Base-by-base conservation (phyloP, 106 monocot species). In the Apostasia ramifera region DNA sequence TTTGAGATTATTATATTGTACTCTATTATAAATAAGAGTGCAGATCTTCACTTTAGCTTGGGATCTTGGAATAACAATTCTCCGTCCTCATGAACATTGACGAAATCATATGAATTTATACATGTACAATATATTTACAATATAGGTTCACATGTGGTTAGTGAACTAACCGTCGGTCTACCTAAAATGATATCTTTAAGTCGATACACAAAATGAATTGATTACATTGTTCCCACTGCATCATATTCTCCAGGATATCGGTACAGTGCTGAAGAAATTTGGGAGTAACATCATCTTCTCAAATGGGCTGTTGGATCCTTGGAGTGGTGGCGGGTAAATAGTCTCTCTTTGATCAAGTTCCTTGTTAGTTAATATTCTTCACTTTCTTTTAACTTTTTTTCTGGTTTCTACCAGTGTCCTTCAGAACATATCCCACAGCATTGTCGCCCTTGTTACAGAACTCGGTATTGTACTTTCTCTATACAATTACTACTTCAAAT, bases 231-330 rank as follows among this genome's bases (percentile, higher is more conserved):
- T 42, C 3, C 62, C 3, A 8, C 48, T 48, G 5, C 47, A 2
- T 47, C 47, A 48, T 15, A 3, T 78, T 56, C 9, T 81, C 42
- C 66, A 94, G 94, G 82, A 85, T 78, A 83, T 88, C 42, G 73
- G 46, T 63, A 76, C 58, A 7, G 71, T 74, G 1, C 70, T 94
- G 77, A 52, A 80, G 67, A 83, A 88, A 74, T 94, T 91, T 77
- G 91, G 94, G 56, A 94, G 94, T 59, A 94, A 94, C 73, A 88
- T 94, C 42, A 91, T 94, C 61, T 94, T 94, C 68, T 94, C 91
- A 53, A 94, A 94, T 66, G 94, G 94, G n/a, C 79, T 91, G 53
- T 69, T 94, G 59, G 94, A 94, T 86, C 94, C 94, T 67, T 94
- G 94, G 94, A 94, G 91, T 63, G 87, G 94, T 66, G 94, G 94